Base-by-base conservation (phyloP, 768 basidiomycete species). In the Boletellus ananiceps region DNA sequence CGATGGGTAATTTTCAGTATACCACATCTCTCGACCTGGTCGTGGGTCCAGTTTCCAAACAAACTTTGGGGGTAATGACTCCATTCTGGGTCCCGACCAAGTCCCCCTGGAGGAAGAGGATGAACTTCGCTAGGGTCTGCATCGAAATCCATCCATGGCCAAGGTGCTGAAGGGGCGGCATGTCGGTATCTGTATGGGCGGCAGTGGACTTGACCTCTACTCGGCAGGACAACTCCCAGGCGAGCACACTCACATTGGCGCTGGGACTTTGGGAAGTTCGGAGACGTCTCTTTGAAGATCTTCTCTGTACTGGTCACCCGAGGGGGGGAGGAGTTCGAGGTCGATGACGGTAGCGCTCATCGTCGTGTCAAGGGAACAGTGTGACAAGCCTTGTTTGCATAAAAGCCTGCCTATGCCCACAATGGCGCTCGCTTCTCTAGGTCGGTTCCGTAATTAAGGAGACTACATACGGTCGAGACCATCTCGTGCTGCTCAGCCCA, bases 61-160 rank as follows among this genome's bases (percentile, higher is more conserved):
- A 62, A 40, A 40, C 60, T 65, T 42, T 64, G 57, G 0, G 69
- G 69, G 44, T 71, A 70, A 18, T 16, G 49, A 34, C 35, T 27
- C 69, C 68, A 69, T 36, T 59, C 57, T 15, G 41, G 16, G 36
- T 49, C 39, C 21, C 25, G 39, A 23, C 9, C 34, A 11, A 55
- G 36, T 12, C 39, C 43, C 21, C 41, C 58, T 3, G 61, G 62
- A 0, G 61, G 56, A 33, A 57, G 46, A 29, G 49, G 54, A 9
- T 13, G 32, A 2, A 60, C 57, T 19, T 61, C 49, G 8, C 53
- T 59, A 32, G n/a, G 16, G 50, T 64, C 68, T 8, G 14, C 57
- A 35, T 69, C 64, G 7, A 73, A 60, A 45, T 74, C 66, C 57
- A 74, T 68, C 63, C 69, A 74, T 8, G 72, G 72, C 72, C 72